These are phyloP conservation scores for Brasilioporus rufonigricans DNA, from an alignment of 768 basidiomycete genomes.

Conservation along the genomic window DNA sequence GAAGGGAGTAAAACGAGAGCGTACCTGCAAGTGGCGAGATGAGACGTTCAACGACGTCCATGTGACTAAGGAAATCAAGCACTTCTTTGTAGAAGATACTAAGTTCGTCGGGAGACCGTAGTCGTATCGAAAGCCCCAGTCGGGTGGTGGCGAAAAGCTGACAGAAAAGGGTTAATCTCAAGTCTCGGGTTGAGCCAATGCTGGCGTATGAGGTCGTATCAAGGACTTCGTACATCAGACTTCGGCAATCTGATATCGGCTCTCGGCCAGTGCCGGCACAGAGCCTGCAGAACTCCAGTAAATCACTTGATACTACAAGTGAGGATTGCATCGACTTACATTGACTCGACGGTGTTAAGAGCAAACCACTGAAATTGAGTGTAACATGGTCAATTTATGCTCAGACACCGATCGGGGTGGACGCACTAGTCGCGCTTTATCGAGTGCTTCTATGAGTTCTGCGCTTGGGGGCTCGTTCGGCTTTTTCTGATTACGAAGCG, in stretches of 20 bases:
- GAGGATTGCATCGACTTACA: constrained; percentile 26
- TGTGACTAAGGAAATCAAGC: constrained; percentile 28
- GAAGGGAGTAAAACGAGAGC: constrained; percentile 5
- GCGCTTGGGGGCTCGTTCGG: constrained; percentile 22
- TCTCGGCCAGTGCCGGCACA: constrained; percentile 42
- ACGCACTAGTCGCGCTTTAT: constrained; percentile 39
- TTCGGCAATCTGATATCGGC: constrained; percentile 37
- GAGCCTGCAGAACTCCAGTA: constrained; percentile 29
- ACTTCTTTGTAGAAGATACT: constrained; percentile 36
- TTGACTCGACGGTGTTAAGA: constrained; percentile 38
- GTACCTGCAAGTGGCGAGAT: constrained; percentile 39
- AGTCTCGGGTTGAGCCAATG: constrained; percentile 28
- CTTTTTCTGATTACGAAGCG: constrained; percentile 31
- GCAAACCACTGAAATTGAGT: constrained; percentile 36
- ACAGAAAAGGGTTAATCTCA: constrained; percentile 37
- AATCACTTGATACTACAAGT: not conserved
- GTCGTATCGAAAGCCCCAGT: constrained; percentile 31
- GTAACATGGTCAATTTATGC: constrained; percentile 15
- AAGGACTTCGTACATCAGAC: constrained; percentile 30
- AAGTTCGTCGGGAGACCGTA: constrained; percentile 27
- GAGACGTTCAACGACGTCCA: constrained; percentile 38
- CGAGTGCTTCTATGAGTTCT: constrained; percentile 34
- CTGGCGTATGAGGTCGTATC: constrained; percentile 25
- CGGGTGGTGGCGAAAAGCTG: constrained; percentile 36
- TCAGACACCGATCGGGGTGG: constrained; percentile 2